phyloP scores from a whole-genome alignment of 2,329 filamentous ascomycete species.

The Fonsecaea monophora region DNA sequence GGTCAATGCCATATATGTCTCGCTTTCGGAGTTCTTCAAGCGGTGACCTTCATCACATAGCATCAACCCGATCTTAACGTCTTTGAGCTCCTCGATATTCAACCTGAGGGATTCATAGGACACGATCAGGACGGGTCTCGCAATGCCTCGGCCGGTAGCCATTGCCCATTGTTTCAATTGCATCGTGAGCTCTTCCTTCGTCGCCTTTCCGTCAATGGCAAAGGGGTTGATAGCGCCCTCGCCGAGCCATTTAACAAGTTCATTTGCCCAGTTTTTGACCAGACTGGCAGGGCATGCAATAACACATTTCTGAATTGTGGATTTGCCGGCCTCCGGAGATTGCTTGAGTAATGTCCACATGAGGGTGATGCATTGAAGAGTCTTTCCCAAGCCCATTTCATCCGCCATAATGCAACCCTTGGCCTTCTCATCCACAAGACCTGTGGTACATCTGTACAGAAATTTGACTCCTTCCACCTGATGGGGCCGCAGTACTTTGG shows the following conservation, averaged over 20 bases:
- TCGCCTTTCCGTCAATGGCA: slow-evolving; percentile 93
- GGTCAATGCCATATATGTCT: slow-evolving; percentile 91
- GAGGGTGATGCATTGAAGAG: slow-evolving; percentile 92
- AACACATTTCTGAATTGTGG: slow-evolving; percentile 93
- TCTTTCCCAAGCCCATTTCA: slow-evolving; percentile 98
- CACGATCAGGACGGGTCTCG: slow-evolving; percentile 92
- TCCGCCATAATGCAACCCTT: slow-evolving; percentile 99
- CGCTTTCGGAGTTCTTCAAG: slow-evolving; percentile 93
- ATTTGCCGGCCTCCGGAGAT: slow-evolving; percentile 90
- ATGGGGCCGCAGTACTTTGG: slow-evolving; percentile 92
- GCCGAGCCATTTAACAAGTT: slow-evolving; percentile 94
- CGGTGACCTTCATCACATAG: slow-evolving; percentile 97
- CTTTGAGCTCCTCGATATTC: slow-evolving; percentile 86
- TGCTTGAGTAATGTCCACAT: slow-evolving; percentile 98
- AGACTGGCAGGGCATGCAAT: slow-evolving; percentile 96
- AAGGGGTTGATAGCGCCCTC: slow-evolving; percentile 90
- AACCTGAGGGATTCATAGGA: slow-evolving; percentile 95
- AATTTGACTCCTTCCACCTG: slow-evolving; percentile 98
- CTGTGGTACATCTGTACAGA: slow-evolving; percentile 91
- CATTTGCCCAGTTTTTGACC: slow-evolving; percentile 97
- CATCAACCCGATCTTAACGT: slow-evolving; percentile 88
- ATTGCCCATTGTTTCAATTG: slow-evolving; percentile 96
- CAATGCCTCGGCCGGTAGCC: slow-evolving; percentile 84
- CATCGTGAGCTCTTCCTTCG: slow-evolving; percentile 87
- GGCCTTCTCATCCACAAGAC: slow-evolving; percentile 91